These are phyloP conservation scores for Juglanconis juglandina DNA, from an alignment of 2,329 filamentous ascomycete species.

Conservation along the genomic window DNA sequence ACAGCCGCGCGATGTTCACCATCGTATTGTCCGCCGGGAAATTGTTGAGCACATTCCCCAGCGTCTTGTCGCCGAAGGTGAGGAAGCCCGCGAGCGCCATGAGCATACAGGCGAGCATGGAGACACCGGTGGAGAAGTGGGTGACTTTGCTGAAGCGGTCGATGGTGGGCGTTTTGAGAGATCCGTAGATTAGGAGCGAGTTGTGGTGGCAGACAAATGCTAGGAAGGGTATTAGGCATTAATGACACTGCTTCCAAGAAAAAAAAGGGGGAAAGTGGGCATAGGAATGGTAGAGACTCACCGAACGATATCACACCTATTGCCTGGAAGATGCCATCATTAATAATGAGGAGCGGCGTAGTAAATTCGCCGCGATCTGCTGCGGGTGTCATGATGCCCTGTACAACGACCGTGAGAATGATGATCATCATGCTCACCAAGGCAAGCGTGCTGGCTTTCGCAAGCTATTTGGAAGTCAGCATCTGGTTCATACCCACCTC, in stretches of 20 bases:
- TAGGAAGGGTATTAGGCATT: conserved; percentile 27
- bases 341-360: conserved; percentile 70
- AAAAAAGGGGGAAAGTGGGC: background rate
- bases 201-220: conserved; percentile 83
- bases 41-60: conserved; percentile 97
- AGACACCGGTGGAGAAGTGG: conserved; percentile 87
- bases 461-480: conserved; percentile 57
- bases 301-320: conserved; percentile 98
- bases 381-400: conserved; percentile 70
- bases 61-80: conserved; percentile 85
- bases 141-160: conserved; percentile 92
- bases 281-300: conserved; percentile 37
- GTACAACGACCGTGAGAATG: conserved; percentile 79
- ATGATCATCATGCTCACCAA: conserved; percentile 92
- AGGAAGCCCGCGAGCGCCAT: conserved; percentile 90
- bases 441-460: conserved; percentile 91
- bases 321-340: conserved; percentile 86
- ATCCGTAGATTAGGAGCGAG: conserved; percentile 94
- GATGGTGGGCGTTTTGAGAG: conserved; percentile 86
- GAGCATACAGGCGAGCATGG: conserved; percentile 83
- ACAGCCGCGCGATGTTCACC: conserved; percentile 91
- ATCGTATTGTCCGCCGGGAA: conserved; percentile 86
- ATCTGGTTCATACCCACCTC: background rate
- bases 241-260: conserved; percentile 26
- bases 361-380: conserved; percentile 70